A percentile compares a stretch with the other conserved stretches of the same genome.
These are phyloP conservation scores for Pyrus hybrid DNA, from an alignment of 331 rosid genomes.

Conservation along the genomic window DNA sequence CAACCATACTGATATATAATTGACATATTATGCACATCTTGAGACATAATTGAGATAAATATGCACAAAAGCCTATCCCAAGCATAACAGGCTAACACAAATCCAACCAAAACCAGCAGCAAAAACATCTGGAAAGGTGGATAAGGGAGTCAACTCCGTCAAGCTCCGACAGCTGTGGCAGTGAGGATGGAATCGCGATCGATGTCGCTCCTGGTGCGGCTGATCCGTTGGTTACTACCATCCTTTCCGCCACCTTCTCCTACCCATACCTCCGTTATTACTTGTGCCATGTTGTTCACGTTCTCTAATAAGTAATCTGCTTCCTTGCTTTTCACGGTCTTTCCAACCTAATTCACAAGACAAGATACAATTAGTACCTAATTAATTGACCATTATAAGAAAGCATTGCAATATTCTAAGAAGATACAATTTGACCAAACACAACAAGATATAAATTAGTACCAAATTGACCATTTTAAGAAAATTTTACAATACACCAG, in stretches of 20 bases:
- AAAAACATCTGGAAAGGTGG: neutral
- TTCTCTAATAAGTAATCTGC: constrained; percentile 55
- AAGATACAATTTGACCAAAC: neutral
- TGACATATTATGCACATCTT: neutral
- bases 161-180: constrained; percentile 58
- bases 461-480: neutral
- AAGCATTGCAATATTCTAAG: neutral
- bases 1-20: neutral
- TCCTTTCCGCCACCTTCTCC: constrained; percentile 10
- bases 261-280: constrained; percentile 57
- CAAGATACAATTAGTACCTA: neutral
- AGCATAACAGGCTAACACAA: neutral
- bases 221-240: constrained; percentile 20
- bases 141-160: neutral
- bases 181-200: constrained; percentile 27
- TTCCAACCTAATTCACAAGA: constrained; percentile 52
- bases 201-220: constrained; percentile 39
- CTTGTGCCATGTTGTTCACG: constrained; percentile 31
- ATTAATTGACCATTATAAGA: neutral
- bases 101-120: neutral
- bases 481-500: neutral
- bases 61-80: neutral
- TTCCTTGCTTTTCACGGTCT: constrained; percentile 33
- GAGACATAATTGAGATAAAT: neutral
- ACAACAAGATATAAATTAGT: neutral